phyloP scores from a whole-genome alignment of 768 basidiomycete genomes.

The Boletus pseudopeckii region DNA sequence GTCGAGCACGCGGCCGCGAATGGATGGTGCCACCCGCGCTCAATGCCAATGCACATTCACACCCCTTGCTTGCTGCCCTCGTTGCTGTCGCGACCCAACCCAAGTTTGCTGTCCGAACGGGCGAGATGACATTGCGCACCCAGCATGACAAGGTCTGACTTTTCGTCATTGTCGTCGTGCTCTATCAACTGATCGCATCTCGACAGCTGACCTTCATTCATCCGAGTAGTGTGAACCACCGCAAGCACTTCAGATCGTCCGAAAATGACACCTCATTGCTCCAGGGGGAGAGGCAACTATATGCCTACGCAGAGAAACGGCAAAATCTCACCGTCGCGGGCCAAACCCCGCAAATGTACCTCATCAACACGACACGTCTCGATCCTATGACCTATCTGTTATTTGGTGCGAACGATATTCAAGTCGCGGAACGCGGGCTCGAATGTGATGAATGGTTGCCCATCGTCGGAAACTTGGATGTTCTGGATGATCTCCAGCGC shows the following conservation, averaged over 20 bases:
- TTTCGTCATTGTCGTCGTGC: conserved; percentile 1
- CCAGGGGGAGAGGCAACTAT: conserved; percentile 64
- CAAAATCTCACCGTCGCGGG: conserved; percentile 59
- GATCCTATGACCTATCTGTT: conserved; percentile 89
- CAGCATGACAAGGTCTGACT: conserved; percentile 73
- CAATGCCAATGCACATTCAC: conserved; percentile 67
- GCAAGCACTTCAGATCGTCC: conserved; percentile 41
- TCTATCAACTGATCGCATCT: conserved; percentile 6
- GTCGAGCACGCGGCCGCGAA: conserved; percentile 31
- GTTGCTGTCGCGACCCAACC: conserved; percentile 86
- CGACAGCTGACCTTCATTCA: conserved; percentile 73
- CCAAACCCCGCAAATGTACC: conserved; percentile 55
- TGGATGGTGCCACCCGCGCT: conserved; percentile 59
- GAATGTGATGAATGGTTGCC: conserved; percentile 92
- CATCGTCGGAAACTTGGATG: conserved; percentile 66
- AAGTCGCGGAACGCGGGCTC: conserved; percentile 66
- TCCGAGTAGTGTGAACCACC: conserved; percentile 81
- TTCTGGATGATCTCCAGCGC: conserved; percentile 78
- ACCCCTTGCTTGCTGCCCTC: conserved; percentile 76
- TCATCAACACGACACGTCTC: conserved; percentile 78
- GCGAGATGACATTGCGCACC: conserved; percentile 67
- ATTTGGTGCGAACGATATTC: conserved; percentile 81
- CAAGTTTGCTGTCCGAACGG: conserved; percentile 80
- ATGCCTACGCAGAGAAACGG: conserved; percentile 81
- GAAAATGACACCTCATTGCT: conserved; percentile 16